These are phyloP conservation scores for Salicornia ramosissima DNA, from an alignment of 148 eudicot genomes.

Conservation along the genomic window DNA sequence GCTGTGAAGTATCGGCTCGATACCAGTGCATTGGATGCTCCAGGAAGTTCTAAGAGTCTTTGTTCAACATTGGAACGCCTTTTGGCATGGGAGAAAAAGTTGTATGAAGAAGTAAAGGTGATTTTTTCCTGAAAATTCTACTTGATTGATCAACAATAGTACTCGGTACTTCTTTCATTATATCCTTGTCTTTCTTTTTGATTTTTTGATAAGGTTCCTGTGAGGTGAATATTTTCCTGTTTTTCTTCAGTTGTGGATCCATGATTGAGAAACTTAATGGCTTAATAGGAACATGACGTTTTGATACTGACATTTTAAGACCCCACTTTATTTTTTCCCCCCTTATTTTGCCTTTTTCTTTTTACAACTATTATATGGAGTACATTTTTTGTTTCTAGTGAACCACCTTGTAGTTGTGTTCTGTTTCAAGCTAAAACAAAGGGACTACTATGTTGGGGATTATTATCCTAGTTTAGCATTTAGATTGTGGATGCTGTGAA, in stretches of 20 bases:
- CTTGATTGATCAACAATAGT: conserved; percentile 20
- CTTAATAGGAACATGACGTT: conserved; percentile 17
- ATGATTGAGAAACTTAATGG: conserved; percentile 24
- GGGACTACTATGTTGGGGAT: conserved; percentile 10
- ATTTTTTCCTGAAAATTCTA: not conserved
- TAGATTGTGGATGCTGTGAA: not conserved
- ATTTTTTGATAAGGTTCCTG: conserved; percentile 21
- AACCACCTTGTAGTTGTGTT: conserved; percentile 1
- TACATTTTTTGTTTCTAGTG: conserved; percentile 14
- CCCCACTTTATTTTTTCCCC: conserved; percentile 18
- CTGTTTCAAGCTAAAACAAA: conserved; percentile 3
- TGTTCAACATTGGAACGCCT: conserved; percentile 89
- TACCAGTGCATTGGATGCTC: conserved; percentile 49
- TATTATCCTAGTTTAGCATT: conserved; percentile 14
- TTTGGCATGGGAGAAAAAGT: conserved; percentile 98
- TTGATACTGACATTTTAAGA: conserved; percentile 25
- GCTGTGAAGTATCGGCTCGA: conserved; percentile 82
- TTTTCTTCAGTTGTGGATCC: conserved; percentile 17
- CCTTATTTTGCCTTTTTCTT: conserved; percentile 1
- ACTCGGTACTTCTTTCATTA: not conserved
- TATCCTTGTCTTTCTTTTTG: conserved; percentile 9
- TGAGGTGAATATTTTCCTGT: conserved; percentile 14
- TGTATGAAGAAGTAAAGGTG: conserved; percentile 97
- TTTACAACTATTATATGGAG: too few species aligned
- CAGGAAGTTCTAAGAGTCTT: conserved; percentile 72